Conservation (phyloP, 495 filamentous ascomycete species). For the Jackrogersella minutella region DNA sequence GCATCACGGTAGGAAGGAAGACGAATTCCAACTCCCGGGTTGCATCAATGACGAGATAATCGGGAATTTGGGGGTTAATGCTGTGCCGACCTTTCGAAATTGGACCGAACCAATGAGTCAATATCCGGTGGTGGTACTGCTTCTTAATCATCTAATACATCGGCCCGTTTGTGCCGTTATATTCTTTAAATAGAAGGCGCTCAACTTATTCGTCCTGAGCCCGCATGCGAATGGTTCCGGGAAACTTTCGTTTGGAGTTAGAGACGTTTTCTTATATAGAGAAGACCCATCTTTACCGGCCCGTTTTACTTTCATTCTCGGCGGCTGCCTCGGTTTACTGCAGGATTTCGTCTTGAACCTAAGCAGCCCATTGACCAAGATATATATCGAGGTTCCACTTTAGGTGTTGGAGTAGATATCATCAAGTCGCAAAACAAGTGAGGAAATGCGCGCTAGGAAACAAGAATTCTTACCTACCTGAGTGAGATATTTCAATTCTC, state of each 20-base stretch:
- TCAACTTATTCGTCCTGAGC: background rate
- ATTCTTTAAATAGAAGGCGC: conserved; percentile 34
- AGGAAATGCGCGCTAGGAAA: no score
- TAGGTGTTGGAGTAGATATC: conserved; percentile 2
- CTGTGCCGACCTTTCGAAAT: conserved; percentile 27
- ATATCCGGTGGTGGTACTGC: conserved; percentile 39
- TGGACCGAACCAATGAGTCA: conserved; percentile 35
- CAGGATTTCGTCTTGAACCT: background rate
- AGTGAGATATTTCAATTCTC: no score
- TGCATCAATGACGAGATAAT: conserved; percentile 28
- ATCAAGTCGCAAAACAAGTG: conserved; percentile 7
- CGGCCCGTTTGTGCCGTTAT: conserved; percentile 28
- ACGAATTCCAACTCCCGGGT: conserved; percentile 14
- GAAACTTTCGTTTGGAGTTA: conserved; percentile 26
- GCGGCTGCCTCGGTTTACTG: conserved; percentile 15
- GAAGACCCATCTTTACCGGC: background rate
- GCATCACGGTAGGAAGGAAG: conserved; percentile 10
- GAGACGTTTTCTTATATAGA: background rate
- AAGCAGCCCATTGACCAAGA: background rate
- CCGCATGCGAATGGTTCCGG: conserved; percentile 13
- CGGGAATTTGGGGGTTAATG: conserved; percentile 27
- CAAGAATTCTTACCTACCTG: no score
- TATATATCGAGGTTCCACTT: conserved; percentile 8
- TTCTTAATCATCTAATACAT: conserved; percentile 32
- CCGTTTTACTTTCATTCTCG: background rate